Base-by-base conservation (phyloP, 257 asterid species). In the Nyctanthes arbortristis region DNA sequence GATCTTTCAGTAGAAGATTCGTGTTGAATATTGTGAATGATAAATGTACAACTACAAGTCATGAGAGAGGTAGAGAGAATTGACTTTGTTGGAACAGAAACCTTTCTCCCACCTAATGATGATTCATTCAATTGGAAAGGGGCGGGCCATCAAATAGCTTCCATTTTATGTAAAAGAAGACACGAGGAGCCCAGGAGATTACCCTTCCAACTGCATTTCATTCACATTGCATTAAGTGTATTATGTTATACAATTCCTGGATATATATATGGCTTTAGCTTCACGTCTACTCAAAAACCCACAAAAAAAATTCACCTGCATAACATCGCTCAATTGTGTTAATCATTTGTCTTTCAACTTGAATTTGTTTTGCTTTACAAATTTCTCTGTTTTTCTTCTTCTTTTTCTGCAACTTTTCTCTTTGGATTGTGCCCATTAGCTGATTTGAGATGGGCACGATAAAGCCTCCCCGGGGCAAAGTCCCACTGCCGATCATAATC, bases 261-360 rank as follows among this genome's bases (percentile, higher is more conserved):
- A 9, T 52, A 13, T 52, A 25, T 14, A 73, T 60, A 75, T 79
- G 73, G n/a, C 88, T 85, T 88, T 79, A 73, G 75, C 97, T 91
- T 91, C 85, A 87, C 87, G 84, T 83, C 84, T 82, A 87, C 92
- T 85, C 94, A 79, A 73, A 69, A 68, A 56, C 72, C 70, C 75
- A 69, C 54, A 69, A 64, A 84, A 72, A 22, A 35, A 1, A 35
- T 7, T 61, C 76, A 73, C 47, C 81, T 63, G 64, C 73, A 64
- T 25, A 73, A 39, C 64, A 12, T 62, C 63, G 76, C 49, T 65
- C 76, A 66, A 39, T 16, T 29, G 72, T 64, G 71, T 33, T 78
- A 75, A 52, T 81, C 77, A 70, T 78, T 71, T 8, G 7, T 80
- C 64, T 54, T 60, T 81, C 71, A 59, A 62, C 65, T 71, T 58